These are phyloP conservation scores for Russula vinacea DNA, from an alignment of 768 basidiomycete species.

Conservation along the genomic window DNA sequence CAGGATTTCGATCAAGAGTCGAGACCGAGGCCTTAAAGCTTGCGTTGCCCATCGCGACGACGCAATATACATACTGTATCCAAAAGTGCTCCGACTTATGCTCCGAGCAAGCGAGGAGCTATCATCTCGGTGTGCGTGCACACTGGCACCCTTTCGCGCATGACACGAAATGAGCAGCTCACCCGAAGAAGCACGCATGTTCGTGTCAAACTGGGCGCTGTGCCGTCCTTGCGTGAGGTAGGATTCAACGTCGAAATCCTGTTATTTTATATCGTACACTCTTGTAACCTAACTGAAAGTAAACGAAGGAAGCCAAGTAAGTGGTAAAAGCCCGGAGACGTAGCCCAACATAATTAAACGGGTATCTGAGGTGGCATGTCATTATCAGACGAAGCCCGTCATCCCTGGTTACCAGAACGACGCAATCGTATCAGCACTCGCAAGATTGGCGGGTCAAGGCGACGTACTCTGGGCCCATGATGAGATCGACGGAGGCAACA, in stretches of 20 bases:
- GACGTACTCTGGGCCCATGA: slow-evolving; percentile 9
- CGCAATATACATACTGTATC: not conserved
- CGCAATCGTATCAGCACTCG: slow-evolving; percentile 5
- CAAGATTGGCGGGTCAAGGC: not conserved
- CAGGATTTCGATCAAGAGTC: not conserved
- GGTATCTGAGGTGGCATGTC: slow-evolving; percentile 13
- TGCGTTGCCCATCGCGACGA: slow-evolving; percentile 1
- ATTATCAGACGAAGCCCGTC: not conserved
- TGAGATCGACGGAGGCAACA: not conserved
- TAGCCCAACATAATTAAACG: not conserved
- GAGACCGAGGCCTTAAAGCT: not conserved
- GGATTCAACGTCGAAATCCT: not conserved
- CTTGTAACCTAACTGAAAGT: not conserved
- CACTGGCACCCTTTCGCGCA: not conserved
- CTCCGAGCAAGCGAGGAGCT: not conserved
- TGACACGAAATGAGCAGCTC: not conserved
- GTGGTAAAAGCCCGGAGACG: slow-evolving; percentile 1
- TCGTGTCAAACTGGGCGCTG: not conserved
- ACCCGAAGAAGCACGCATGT: not conserved
- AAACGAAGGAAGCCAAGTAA: not conserved
- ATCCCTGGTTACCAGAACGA: slow-evolving; percentile 8
- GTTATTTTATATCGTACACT: not conserved
- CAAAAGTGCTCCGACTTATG: not conserved
- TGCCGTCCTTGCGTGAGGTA: not conserved
- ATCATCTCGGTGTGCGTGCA: not conserved